Conservation (phyloP, 23 red algal species). For the Pyropia yezoensis region DNA sequence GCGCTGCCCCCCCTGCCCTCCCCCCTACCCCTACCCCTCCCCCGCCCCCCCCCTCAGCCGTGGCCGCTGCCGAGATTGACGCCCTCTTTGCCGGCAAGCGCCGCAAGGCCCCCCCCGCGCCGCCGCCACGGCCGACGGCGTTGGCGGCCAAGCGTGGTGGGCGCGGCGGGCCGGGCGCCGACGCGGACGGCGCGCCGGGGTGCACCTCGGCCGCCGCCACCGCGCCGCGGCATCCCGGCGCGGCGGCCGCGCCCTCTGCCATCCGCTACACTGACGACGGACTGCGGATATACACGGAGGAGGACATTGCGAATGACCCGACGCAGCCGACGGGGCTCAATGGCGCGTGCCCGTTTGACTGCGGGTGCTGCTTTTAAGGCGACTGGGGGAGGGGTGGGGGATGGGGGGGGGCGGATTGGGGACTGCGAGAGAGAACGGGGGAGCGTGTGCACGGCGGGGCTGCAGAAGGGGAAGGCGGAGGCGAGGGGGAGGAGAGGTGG, state of each 20-base stretch:
- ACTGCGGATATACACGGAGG: constrained; percentile 28
- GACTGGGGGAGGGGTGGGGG: background rate
- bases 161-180: background rate
- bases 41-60: no score
- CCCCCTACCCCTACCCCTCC: no score
- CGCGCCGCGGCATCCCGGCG: no score
- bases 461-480: no score
- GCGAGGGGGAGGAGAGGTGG: no score
- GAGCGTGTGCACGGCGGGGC: no score
- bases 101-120: constrained; percentile 11
- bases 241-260: no score
- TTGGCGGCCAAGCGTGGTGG: background rate
- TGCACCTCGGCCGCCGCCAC: no score
- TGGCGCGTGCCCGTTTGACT: constrained; percentile 49
- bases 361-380: constrained; percentile 34
- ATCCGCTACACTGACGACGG: constrained; percentile 42
- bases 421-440: no score
- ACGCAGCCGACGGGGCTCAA: constrained; percentile 23
- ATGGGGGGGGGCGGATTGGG: background rate
- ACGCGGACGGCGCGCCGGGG: background rate
- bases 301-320: constrained; percentile 31
- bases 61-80: constrained; percentile 27
- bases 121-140: background rate
- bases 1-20: no score
- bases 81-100: constrained; percentile 31